Base-by-base conservation (phyloP, 2,329 filamentous ascomycete genomes). In the Phoma herbarum region DNA sequence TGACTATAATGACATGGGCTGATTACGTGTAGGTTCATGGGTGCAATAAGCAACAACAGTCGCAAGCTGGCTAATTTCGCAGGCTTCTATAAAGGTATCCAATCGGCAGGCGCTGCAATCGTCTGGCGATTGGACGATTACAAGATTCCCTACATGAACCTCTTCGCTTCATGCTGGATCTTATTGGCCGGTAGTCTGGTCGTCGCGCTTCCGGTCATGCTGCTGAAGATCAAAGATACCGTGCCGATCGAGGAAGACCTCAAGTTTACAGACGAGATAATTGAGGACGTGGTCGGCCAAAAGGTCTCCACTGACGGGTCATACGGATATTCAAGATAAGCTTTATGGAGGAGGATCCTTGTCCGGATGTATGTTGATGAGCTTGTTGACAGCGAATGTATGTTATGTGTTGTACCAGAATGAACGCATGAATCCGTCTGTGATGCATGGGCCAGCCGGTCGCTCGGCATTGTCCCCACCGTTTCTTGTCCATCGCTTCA, bases 61-160 rank as follows among this genome's bases (percentile, higher is more conserved):
- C 41, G 41, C 7, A 43, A 43, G 23, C 23, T 43, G 18, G 41
- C 41, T 5, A 43, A 43, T 14, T 43, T 43, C 26, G 41, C 41
- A 43, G 41, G 41, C 23, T 43, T 43, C 23, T 43, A 43, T 23
- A 43, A 43, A n/a, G 41, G 41, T 26, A 43, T 43, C 7, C 41
- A 43, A 11, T 43, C 41, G n/a, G 41, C 41, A 43, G 41, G 41
- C 7, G 41, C 41, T 26, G 41, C 41, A 26, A 43, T 43, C 23
- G 23, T 43, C 41, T 43, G 41, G 41, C 41, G 41, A 3, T 43
- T 43, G 23, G 41, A 43, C 41, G 41, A 43, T 14, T 43, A 43
- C 41, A 43, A 43, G 14, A 26, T 43, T 9, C 41, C 41, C 16
- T 43, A 43, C 23, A 43, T 43, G 41, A 43, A 43, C 22, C 23